Conservation (phyloP, 78 protist species). For the Planoprotostelium fungivorum region DNA sequence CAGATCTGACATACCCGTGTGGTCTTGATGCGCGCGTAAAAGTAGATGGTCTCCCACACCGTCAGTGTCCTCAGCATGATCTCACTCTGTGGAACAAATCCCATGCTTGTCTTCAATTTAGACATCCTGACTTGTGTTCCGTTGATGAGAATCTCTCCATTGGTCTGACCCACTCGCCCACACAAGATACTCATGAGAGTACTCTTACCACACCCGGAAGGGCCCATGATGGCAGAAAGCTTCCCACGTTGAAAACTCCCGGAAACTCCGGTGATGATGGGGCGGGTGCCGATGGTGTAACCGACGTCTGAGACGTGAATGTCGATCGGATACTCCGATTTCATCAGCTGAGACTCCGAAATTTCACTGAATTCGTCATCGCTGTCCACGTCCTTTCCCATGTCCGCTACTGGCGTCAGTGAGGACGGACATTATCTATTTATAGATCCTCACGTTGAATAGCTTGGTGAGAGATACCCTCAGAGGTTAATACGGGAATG, state of each 20-base stretch:
- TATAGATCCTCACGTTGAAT: neutral
- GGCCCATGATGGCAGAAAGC: conserved; percentile 53
- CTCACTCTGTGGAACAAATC: neutral
- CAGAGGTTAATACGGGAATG: neutral
- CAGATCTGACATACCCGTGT: neutral
- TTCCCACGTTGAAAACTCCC: neutral
- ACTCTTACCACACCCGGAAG: conserved; percentile 49
- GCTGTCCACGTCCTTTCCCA: neutral
- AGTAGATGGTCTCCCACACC: neutral
- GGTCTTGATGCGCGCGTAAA: neutral
- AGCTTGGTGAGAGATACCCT: neutral
- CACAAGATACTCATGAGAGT: conserved; percentile 33
- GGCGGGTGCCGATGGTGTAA: neutral
- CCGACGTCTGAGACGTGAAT: neutral
- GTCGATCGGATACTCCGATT: neutral
- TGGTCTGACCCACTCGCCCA: neutral
- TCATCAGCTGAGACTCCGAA: neutral
- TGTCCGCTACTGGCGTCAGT: neutral
- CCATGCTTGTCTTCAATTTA: neutral
- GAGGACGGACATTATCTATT: neutral
- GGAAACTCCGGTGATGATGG: neutral
- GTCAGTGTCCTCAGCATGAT: neutral
- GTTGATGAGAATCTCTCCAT: neutral
- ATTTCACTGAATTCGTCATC: neutral
- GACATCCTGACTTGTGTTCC: neutral